Evolutionary conservation across 768 basidiomycete genomes (phyloP), one percentile per base, ranked within the genome.

Genomic region (Tricholoma hemisulphureum): DNA sequence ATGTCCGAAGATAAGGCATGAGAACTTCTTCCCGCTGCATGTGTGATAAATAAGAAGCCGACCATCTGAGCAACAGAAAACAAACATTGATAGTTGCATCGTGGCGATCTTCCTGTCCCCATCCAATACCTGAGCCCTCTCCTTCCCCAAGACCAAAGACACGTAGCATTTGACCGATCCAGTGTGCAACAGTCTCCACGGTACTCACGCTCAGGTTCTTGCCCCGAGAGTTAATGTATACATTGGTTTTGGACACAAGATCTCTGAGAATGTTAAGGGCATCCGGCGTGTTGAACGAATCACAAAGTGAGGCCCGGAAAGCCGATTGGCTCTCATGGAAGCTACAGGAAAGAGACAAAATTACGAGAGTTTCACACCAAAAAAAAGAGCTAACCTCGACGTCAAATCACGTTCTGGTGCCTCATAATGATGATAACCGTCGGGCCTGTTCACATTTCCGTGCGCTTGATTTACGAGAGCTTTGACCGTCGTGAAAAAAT

Each of bases 251-350:
- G 3, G 91, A 90, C 46, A 98, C 85, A 34, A 98, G 77, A 58
- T 95, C 89, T 11, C 89, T 81, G 16, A 98, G 74, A 56, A 85
- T 75, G 63, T 83, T 81, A 21, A 98, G 72, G 0, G 94, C 95
- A 16, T 76, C 80, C 2, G 95, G 93, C 0, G 97, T 98, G 70
- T 98, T 95, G 81, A 98, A 97, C 0, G 95, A 98, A 71, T 99
- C 96, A 73, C 91, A 95, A 48, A 99, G 85, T 0, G 95, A 91
- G 11, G 75, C 79, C 53, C 93, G 86, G 81, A 99, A 96, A 7
- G 82, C 79, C 39, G 80, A 63, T 70, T 95, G 95, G 48, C 86
- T 84, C 53, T 84, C 76, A 62, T 89, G 80, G 32, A 95, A 77
- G 63, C 94, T 97, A 64, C 50, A 53, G 43, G 49, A 20, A 61